phyloP scores from a whole-genome alignment of 2,329 filamentous ascomycete genomes.

The Colletotrichum orbiculare region DNA sequence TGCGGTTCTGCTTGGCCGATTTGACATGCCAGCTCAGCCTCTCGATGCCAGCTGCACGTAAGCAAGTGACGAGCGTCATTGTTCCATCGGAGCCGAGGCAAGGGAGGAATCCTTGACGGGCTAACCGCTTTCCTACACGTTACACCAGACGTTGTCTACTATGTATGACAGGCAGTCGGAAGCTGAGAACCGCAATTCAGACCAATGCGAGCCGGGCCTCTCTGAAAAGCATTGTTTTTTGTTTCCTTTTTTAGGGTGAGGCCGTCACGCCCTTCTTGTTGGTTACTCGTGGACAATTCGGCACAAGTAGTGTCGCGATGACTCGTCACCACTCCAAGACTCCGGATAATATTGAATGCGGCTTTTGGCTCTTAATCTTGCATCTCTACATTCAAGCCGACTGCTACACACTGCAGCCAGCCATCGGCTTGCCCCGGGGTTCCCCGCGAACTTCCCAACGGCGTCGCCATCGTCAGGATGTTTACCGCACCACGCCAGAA shows the following conservation, averaged over 20 bases:
- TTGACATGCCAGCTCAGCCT: constrained; percentile 3
- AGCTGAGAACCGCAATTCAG: no score
- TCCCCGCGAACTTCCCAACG: constrained; percentile 5
- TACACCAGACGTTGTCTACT: no score
- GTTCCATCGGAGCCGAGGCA: constrained; percentile 6
- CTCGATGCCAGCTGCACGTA: constrained; percentile 9
- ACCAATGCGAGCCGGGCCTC: no score
- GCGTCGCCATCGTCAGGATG: neutral
- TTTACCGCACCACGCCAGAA: neutral
- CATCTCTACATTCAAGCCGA: neutral
- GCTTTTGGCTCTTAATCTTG: neutral
- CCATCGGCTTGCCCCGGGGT: constrained; percentile 2
- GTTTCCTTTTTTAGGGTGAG: no score
- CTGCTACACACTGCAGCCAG: neutral
- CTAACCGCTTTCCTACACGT: no score
- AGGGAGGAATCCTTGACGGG: constrained; percentile 1
- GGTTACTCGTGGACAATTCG: no score
- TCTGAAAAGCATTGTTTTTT: no score
- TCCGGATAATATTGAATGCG: no score
- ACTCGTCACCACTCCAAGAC: no score
- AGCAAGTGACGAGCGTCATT: constrained; percentile 3
- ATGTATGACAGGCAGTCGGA: no score
- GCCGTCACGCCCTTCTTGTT: no score
- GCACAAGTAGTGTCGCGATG: no score
- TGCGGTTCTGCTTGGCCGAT: constrained; percentile 11